Conservation (phyloP, 192 early-diverging fungal species). For the Backusella parvicylindrica region DNA sequence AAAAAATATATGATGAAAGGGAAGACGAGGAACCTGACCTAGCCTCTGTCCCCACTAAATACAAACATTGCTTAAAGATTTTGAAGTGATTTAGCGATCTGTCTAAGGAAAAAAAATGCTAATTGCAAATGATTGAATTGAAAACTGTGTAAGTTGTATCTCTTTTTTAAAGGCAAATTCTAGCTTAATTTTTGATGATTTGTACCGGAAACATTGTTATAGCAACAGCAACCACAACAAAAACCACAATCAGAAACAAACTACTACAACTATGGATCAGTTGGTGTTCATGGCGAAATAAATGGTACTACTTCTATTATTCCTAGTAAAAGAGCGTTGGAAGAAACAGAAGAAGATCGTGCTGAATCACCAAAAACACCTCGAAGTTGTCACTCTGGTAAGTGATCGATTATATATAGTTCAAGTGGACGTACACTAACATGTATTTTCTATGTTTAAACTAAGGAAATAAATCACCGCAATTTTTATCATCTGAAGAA, state of each 20-base stretch:
- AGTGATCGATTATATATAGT: background rate
- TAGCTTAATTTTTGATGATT: slow-evolving; percentile 1
- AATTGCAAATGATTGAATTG: background rate
- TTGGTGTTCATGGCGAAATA: background rate
- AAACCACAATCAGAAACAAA: background rate
- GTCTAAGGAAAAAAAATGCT: background rate
- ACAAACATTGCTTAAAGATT: background rate
- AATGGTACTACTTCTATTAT: background rate
- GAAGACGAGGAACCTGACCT: background rate
- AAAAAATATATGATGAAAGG: background rate
- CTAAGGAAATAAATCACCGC: background rate
- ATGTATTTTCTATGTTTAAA: background rate
- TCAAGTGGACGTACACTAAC: background rate
- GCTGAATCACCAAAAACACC: background rate
- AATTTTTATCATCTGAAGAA: background rate
- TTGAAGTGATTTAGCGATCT: background rate
- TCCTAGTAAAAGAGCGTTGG: slow-evolving; percentile 1
- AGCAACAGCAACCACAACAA: slow-evolving; percentile 1
- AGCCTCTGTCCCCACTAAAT: background rate
- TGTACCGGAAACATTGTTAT: background rate
- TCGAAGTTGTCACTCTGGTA: background rate
- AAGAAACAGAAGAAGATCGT: background rate
- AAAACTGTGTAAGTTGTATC: background rate
- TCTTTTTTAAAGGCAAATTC: slow-evolving; percentile 4
- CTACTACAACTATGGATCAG: slow-evolving; percentile 8